Conservation (phyloP, 2,329 filamentous ascomycete genomes). For the Lomentospora prolificans region DNA sequence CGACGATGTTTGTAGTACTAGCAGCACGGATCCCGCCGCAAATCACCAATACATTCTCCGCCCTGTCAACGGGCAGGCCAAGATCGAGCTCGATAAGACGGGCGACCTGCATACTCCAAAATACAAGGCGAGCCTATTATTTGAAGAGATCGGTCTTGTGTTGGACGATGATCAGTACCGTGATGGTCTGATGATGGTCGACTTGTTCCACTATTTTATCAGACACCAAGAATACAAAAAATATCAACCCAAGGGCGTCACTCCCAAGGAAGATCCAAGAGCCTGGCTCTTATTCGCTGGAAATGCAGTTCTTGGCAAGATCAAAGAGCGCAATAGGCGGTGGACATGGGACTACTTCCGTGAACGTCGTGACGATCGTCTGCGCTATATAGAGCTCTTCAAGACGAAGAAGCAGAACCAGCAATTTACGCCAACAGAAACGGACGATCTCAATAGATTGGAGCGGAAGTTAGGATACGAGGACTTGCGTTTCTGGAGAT, state of each 20-base stretch:
- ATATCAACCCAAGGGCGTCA: slow-evolving; percentile 70
- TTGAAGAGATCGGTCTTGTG: slow-evolving; percentile 97
- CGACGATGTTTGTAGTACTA: slow-evolving; percentile 17
- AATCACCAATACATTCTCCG: slow-evolving; percentile 90
- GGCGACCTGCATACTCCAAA: slow-evolving; percentile 70
- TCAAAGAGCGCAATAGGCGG: slow-evolving; percentile 82
- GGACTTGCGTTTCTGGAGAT: slow-evolving; percentile 94
- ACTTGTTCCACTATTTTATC: slow-evolving; percentile 97
- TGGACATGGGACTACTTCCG: slow-evolving; percentile 97
- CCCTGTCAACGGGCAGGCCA: slow-evolving; percentile 89
- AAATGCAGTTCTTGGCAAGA: slow-evolving; percentile 80
- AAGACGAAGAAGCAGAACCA: slow-evolving; percentile 80
- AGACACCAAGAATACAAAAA: slow-evolving; percentile 96
- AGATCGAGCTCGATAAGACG: slow-evolving; percentile 90
- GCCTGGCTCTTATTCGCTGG: slow-evolving; percentile 92
- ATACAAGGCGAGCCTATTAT: slow-evolving; percentile 82
- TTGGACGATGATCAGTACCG: slow-evolving; percentile 96
- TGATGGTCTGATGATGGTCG: slow-evolving; percentile 94
- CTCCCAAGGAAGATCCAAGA: slow-evolving; percentile 78
- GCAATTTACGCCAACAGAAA: slow-evolving; percentile 61
- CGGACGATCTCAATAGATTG: slow-evolving; percentile 60
- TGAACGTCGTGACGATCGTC: slow-evolving; percentile 82
- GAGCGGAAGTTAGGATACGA: slow-evolving; percentile 89
- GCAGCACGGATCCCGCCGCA: slow-evolving; percentile 12
- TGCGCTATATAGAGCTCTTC: slow-evolving; percentile 85